phyloP scores from a whole-genome alignment of 352 stramenopile species.

The Pythium brachiatum region DNA sequence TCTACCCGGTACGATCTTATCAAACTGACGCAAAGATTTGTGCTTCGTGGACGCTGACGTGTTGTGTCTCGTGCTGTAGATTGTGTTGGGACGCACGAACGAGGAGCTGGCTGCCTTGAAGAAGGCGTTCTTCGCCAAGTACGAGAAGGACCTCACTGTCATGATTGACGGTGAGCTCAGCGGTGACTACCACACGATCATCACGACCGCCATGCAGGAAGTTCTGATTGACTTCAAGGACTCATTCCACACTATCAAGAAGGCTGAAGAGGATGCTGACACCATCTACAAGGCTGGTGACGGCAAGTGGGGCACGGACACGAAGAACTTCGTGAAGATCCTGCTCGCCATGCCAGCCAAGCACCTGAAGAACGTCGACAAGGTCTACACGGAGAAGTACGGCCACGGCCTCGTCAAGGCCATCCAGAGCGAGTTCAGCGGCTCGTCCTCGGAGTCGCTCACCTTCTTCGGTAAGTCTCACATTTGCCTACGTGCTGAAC shows the following conservation, averaged over 20 bases:
- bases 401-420: constrained; percentile 49
- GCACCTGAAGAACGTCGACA: constrained; percentile 59
- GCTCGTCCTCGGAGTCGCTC: constrained; percentile 46
- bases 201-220: constrained; percentile 35
- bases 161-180: constrained; percentile 36
- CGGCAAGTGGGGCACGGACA: constrained; percentile 77
- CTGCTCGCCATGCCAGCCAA: constrained; percentile 55
- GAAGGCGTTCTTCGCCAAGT: constrained; percentile 44
- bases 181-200: constrained; percentile 38
- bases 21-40: no score
- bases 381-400: constrained; percentile 60
- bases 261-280: constrained; percentile 61
- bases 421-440: constrained; percentile 70
- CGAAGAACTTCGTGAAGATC: constrained; percentile 60
- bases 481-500: no score
- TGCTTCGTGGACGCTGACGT: no score
- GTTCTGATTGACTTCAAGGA: constrained; percentile 29
- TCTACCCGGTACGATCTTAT: no score
- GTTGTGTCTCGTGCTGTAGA: no score
- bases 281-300: constrained; percentile 73
- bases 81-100: constrained; percentile 34
- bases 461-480: constrained; percentile 37
- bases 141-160: constrained; percentile 38
- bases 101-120: constrained; percentile 43
- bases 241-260: constrained; percentile 55